These are phyloP conservation scores for Amaranthus tricolor DNA, from an alignment of 179 eudicot species.

Conservation along the genomic window DNA sequence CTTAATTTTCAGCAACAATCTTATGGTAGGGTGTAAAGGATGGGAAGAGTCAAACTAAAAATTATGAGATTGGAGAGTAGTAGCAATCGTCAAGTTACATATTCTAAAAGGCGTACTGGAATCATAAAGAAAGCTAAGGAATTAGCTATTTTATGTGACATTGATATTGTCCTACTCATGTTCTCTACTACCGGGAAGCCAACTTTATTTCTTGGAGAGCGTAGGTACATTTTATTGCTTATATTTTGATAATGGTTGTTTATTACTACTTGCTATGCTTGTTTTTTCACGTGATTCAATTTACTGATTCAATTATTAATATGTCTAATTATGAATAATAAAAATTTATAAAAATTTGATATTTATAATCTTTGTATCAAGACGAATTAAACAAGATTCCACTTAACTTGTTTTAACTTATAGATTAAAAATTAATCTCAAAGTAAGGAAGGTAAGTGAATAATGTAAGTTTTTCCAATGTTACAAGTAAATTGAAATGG, in stretches of 20 bases:
- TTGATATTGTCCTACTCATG: constrained; percentile 77
- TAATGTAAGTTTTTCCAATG: too few relatives aligned
- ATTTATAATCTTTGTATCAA: too few relatives aligned
- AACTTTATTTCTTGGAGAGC: constrained; percentile 62
- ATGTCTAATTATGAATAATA: too few relatives aligned
- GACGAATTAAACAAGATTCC: too few relatives aligned
- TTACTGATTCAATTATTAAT: too few relatives aligned
- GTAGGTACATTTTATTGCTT: constrained; percentile 46
- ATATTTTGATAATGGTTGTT: background rate
- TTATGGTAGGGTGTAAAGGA: too few relatives aligned
- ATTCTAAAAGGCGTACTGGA: constrained; percentile 76
- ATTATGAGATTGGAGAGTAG: constrained; percentile 81
- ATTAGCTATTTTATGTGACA: constrained; percentile 81
- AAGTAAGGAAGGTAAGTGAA: too few relatives aligned
- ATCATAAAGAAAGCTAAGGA: constrained; percentile 88
- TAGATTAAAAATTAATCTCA: too few relatives aligned
- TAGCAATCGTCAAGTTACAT: constrained; percentile 83
- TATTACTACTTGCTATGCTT: background rate
- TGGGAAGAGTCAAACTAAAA: constrained; percentile 98
- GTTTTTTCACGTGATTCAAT: background rate
- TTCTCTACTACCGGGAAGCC: constrained; percentile 94
- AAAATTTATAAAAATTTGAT: too few relatives aligned
- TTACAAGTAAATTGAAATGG: too few relatives aligned
- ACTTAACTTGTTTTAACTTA: too few relatives aligned
- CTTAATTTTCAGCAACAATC: too few relatives aligned